phyloP scores from a whole-genome alignment of 169 alveolate genomes.

The Cryptosporidium baileyi region DNA sequence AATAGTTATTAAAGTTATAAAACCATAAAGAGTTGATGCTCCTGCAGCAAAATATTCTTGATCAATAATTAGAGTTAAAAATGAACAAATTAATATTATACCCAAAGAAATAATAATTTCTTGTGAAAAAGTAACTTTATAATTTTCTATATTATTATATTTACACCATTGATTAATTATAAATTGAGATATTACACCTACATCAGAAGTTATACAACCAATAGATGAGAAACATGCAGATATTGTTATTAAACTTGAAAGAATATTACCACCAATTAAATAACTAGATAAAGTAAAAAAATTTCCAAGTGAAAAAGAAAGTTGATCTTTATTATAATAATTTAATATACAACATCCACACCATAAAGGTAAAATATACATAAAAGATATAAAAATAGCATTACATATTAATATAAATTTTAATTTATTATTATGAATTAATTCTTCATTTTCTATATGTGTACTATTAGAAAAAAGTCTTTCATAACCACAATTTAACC shows the following conservation, averaged over 20 bases:
- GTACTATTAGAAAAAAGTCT: background rate
- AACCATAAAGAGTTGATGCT: constrained; percentile 54
- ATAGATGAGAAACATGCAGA: constrained; percentile 56
- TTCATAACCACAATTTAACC: constrained; percentile 68
- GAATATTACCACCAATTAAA: constrained; percentile 36
- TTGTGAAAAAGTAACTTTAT: background rate
- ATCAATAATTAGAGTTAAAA: constrained; percentile 2
- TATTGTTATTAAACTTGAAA: constrained; percentile 33
- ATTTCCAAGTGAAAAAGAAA: constrained; percentile 44
- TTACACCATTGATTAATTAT: constrained; percentile 30
- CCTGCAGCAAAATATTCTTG: constrained; percentile 56
- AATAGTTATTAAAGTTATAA: constrained; percentile 23
- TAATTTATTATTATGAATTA: background rate
- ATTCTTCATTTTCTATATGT: background rate
- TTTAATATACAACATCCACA: constrained; percentile 62
- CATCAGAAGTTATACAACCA: constrained; percentile 60
- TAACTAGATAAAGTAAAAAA: constrained; percentile 44
- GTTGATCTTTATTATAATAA: constrained; percentile 13
- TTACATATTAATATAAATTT: constrained; percentile 4
- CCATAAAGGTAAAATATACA: constrained; percentile 51
- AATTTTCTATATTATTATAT: background rate
- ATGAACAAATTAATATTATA: constrained; percentile 10
- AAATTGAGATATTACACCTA: constrained; percentile 7
- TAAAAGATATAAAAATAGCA: constrained; percentile 12
- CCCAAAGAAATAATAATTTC: constrained; percentile 24